These are phyloP conservation scores for Diaporthe longicolla DNA, from an alignment of 2,329 filamentous ascomycete species.

Conservation along the genomic window DNA sequence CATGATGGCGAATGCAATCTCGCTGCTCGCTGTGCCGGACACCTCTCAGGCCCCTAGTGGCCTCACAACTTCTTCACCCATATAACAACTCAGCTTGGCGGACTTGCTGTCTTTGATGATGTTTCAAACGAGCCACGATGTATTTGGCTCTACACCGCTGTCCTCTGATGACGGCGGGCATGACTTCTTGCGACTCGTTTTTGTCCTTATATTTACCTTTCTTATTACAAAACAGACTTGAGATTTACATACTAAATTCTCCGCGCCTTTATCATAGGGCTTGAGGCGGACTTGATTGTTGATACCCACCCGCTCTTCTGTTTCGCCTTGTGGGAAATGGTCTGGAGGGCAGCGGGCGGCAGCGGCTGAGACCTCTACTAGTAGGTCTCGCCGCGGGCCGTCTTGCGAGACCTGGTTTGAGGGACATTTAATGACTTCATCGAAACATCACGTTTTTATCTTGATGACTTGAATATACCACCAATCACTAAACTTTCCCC, in stretches of 20 bases:
- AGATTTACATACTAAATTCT: constrained; percentile 16
- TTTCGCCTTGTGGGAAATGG: constrained; percentile 35
- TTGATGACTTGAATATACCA: constrained; percentile 31
- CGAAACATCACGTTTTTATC: constrained; percentile 19
- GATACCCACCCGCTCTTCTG: constrained; percentile 34
- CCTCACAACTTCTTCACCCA: constrained; percentile 23
- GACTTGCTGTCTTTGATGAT: constrained; percentile 30
- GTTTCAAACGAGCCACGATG: constrained; percentile 26
- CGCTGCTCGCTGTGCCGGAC: constrained; percentile 8
- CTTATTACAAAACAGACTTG: constrained; percentile 15
- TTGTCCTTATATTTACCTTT: constrained; percentile 13
- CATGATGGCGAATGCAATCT: neutral
- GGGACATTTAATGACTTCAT: constrained; percentile 28
- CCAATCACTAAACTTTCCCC: neutral
- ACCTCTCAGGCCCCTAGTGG: neutral
- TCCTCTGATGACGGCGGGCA: neutral
- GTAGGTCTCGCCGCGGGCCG: constrained; percentile 22
- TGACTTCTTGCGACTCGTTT: neutral
- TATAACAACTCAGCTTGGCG: constrained; percentile 19
- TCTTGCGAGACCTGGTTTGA: constrained; percentile 35
- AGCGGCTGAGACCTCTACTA: constrained; percentile 22
- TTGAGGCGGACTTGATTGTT: constrained; percentile 26
- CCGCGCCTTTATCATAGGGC: constrained; percentile 18
- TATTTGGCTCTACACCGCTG: constrained; percentile 20
- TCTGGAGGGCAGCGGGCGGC: neutral